phyloP scores from a whole-genome alignment of 306 rosid species.

The Acacia melanoxylon region DNA sequence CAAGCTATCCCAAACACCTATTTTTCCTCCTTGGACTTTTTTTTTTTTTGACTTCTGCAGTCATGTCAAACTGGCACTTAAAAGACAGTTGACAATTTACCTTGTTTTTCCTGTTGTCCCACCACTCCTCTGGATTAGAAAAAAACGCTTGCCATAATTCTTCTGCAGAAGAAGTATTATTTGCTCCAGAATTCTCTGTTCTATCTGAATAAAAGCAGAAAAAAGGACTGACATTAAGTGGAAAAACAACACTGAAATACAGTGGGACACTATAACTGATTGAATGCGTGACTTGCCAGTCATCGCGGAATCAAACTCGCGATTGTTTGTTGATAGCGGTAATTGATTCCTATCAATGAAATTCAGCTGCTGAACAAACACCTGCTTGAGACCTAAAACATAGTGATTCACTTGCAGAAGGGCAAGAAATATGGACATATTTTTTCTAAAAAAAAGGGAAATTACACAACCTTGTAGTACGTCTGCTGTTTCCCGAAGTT shows the following conservation, averaged over 20 bases:
- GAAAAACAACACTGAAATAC: constrained; percentile 13
- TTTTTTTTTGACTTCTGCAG: no score
- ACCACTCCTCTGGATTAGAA: constrained; percentile 7
- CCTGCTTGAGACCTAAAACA: constrained; percentile 47
- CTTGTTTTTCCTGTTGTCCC: constrained; percentile 14
- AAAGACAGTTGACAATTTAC: neutral
- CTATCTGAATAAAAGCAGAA: constrained; percentile 45
- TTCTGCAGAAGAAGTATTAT: constrained; percentile 52
- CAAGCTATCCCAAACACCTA: no score
- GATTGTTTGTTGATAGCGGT: constrained; percentile 35
- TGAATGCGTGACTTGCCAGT: constrained; percentile 48
- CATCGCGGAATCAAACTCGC: constrained; percentile 43
- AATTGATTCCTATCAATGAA: constrained; percentile 60
- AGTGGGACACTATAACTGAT: constrained; percentile 8
- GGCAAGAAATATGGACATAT: neutral
- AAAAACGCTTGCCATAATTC: constrained; percentile 77
- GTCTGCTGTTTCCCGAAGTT: constrained; percentile 71
- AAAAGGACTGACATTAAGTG: neutral
- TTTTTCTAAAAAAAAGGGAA: neutral
- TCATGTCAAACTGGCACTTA: no score
- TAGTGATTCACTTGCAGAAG: constrained; percentile 6
- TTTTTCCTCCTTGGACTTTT: no score
- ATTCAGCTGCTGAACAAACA: constrained; percentile 80
- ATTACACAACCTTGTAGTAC: constrained; percentile 71
- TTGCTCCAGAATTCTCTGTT: constrained; percentile 43